A percentile compares a stretch with the other conserved stretches of the same genome.
phyloP scores from a whole-genome alignment of 805 yeast genomes.

The Candida anglica region DNA sequence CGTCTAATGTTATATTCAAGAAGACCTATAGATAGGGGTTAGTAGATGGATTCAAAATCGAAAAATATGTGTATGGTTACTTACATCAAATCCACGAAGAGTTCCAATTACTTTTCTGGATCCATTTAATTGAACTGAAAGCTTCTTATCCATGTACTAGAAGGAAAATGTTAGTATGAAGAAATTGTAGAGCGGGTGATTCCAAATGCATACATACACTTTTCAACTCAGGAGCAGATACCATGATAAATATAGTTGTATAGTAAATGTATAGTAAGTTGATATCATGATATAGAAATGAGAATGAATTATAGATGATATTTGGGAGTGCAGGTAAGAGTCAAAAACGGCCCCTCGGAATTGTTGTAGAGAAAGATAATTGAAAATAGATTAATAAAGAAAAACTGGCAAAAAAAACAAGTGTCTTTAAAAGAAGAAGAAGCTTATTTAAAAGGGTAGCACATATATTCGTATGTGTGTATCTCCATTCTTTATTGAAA shows the following conservation, averaged over 20 bases:
- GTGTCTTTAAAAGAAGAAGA: too few species aligned
- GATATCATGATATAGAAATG: background rate
- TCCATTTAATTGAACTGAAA: slow-evolving; percentile 75
- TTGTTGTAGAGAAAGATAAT: too few species aligned
- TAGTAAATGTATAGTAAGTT: too few species aligned
- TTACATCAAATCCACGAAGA: slow-evolving; percentile 77
- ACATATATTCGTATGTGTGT: too few species aligned
- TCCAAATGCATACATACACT: slow-evolving; percentile 44
- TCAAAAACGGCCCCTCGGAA: too few species aligned
- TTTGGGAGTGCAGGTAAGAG: too few species aligned
- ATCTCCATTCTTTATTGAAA: too few species aligned
- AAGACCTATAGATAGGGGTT: slow-evolving; percentile 43
- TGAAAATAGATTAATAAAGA: too few species aligned
- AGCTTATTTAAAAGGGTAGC: too few species aligned
- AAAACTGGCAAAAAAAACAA: too few species aligned
- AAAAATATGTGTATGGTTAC: slow-evolving; percentile 11
- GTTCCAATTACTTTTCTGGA: slow-evolving; percentile 75
- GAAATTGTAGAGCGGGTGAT: too few species aligned
- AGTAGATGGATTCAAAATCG: background rate
- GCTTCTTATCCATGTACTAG: slow-evolving; percentile 74
- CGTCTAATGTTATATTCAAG: slow-evolving; percentile 66
- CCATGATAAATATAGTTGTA: slow-evolving; percentile 40
- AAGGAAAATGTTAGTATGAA: slow-evolving; percentile 18
- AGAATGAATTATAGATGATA: too few species aligned
- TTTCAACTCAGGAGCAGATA: slow-evolving; percentile 60